Percentiles rank a stretch among this genome's conserved stretches.
phyloP scores from a whole-genome alignment of 1,139 yeast species.

The Hanseniaspora gamundiae region DNA sequence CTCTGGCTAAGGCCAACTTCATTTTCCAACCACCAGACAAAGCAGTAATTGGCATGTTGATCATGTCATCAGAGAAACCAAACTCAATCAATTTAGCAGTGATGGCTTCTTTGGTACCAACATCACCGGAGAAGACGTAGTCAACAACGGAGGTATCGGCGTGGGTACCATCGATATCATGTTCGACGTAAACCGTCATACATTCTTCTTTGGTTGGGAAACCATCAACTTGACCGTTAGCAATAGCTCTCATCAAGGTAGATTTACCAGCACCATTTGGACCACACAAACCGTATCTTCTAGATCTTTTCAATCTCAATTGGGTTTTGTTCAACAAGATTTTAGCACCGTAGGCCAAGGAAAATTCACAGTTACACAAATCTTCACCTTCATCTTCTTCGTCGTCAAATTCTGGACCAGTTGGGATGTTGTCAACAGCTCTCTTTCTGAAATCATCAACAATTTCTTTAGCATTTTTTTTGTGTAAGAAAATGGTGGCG shows the following conservation, averaged over 20 bases:
- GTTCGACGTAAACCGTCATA: slow-evolving; percentile 98
- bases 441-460: slow-evolving; percentile 92
- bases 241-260: slow-evolving; percentile 98
- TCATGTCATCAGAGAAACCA: slow-evolving; percentile 87
- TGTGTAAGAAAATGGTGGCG: slow-evolving; percentile 92
- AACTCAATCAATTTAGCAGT: slow-evolving; percentile 71
- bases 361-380: slow-evolving; percentile 99
- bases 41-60: slow-evolving; percentile 83
- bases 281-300: slow-evolving; percentile 99
- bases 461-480: slow-evolving; percentile 78
- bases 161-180: slow-evolving; percentile 96
- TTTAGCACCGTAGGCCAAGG: slow-evolving; percentile 99
- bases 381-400: slow-evolving; percentile 99
- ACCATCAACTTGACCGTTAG: slow-evolving; percentile 99
- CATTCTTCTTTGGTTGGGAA: slow-evolving; percentile 98
- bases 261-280: slow-evolving; percentile 99
- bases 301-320: slow-evolving; percentile 97
- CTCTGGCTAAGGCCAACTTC: slow-evolving; percentile 99
- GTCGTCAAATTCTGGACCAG: slow-evolving; percentile 90
- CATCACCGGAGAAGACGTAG: slow-evolving; percentile 79
- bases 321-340: slow-evolving; percentile 98
- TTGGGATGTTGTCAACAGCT: slow-evolving; percentile 96
- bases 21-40: slow-evolving; percentile 99
- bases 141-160: slow-evolving; percentile 90
- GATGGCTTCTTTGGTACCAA: slow-evolving; percentile 63